These are phyloP conservation scores for Globisporangium carolinianum DNA, from an alignment of 352 stramenopile species.

Conservation along the genomic window DNA sequence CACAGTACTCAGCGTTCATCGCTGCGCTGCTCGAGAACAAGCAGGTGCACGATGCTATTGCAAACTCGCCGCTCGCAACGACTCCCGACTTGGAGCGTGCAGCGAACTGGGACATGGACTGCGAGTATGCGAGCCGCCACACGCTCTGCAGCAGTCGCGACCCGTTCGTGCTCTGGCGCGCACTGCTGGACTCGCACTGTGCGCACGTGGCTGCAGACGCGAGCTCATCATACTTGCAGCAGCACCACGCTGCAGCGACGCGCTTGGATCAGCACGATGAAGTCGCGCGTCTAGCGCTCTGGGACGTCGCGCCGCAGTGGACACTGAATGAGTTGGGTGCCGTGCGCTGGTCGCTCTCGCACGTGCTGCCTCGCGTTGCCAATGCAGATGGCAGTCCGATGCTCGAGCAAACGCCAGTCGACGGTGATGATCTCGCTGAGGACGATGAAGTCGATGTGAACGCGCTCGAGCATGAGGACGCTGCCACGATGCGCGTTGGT, in stretches of 20 bases:
- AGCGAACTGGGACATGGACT: constrained; percentile 4
- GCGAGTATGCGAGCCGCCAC: not conserved
- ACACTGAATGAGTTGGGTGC: not conserved
- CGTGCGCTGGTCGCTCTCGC: not conserved
- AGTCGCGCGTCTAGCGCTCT: constrained; percentile 1
- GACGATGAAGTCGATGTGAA: no score
- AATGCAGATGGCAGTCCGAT: not conserved
- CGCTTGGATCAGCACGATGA: not conserved
- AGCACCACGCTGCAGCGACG: not conserved
- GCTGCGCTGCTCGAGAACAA: constrained; percentile 4
- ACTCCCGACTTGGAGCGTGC: constrained; percentile 8
- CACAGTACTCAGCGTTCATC: constrained; percentile 1
- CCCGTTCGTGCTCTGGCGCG: constrained; percentile 12
- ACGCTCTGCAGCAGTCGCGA: not conserved
- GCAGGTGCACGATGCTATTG: constrained; percentile 2
- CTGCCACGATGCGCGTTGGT: not conserved
- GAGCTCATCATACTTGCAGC: no score
- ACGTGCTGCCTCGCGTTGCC: not conserved
- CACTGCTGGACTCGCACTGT: not conserved
- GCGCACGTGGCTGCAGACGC: no score
- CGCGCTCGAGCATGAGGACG: no score
- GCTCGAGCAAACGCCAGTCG: not conserved
- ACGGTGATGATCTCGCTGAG: not conserved
- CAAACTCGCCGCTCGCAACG: constrained; percentile 3
- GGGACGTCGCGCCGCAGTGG: constrained; percentile 8